Base-by-base conservation (phyloP, 2,329 filamentous ascomycete species). In the Fusarium sp. region DNA sequence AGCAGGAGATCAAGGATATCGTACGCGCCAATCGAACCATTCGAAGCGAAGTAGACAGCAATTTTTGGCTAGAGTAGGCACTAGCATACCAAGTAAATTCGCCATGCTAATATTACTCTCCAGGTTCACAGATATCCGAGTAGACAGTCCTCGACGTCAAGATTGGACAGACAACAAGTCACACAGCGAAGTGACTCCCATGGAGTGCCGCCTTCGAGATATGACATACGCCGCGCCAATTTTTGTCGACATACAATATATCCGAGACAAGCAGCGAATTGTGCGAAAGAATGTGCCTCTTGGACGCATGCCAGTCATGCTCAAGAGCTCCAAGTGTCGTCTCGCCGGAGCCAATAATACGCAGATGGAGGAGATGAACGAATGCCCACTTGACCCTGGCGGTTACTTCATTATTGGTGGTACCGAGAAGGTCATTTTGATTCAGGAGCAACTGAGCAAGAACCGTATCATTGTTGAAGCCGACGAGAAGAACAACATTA, bases 181-280 rank as follows among this genome's bases (percentile, higher is more conserved):
- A 57, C 89, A 91, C 73, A 90, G 89, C 75, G 89, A 93, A 77
- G 92, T 99, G 70, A 97, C 94, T 4, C 96, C 96, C 5, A 97
- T 98, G 85, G 97, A 99, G 85, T 99, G 96, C 80, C 93, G 96
- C 39, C 87, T 99, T 65, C 92, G 97, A 78, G 97, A 99, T 81
- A 95, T 98, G 89, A 98, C 96, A n/a, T 99, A 99, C 81, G 93
- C 95, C 26, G 96, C 96, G 15, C 96, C 96, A 2, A 97, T 99
- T 70, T 89, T 94, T 41, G 95, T 98, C 69, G 95, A 98, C 80
- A 94, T 98, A 60, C 91, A 94, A 76, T 98, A 98, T 80, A 92
- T 94, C 41, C 90, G 95, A 82, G 95, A 95, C 65, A 92, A 92
- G 72, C 90, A 92, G 75, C 90, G 89, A 76, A 90, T 96, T 69